Percentiles rank a stretch among this genome's conserved stretches.
These are phyloP conservation scores for Candida andamanensis DNA, from an alignment of 805 yeast species.

Conservation along the genomic window DNA sequence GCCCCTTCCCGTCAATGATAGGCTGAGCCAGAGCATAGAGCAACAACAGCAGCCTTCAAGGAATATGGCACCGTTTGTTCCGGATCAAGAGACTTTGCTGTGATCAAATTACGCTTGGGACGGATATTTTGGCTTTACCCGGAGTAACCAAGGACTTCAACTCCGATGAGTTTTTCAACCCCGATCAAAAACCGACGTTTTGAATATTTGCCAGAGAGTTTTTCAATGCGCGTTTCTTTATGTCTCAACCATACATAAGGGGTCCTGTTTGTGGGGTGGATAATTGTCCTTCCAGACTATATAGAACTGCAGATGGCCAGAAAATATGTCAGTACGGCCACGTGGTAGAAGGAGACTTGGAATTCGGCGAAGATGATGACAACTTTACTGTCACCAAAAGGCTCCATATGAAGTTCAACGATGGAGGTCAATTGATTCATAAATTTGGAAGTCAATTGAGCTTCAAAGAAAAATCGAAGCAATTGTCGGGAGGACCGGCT, in stretches of 20 bases:
- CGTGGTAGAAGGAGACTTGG: constrained; percentile 74
- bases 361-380: constrained; percentile 75
- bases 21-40: too few relatives aligned
- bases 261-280: constrained; percentile 89
- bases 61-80: too few relatives aligned
- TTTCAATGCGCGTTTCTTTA: too few relatives aligned
- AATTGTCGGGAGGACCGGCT: constrained; percentile 7
- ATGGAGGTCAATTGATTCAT: constrained; percentile 8
- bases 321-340: constrained; percentile 89
- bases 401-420: constrained; percentile 32
- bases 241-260: constrained; percentile 42
- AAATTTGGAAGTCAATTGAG: constrained; percentile 7
- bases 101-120: too few relatives aligned
- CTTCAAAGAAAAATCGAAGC: constrained; percentile 1
- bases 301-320: constrained; percentile 70
- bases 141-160: too few relatives aligned
- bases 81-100: too few relatives aligned
- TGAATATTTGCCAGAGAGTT: too few relatives aligned
- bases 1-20: too few relatives aligned
- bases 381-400: constrained; percentile 54
- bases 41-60: too few relatives aligned
- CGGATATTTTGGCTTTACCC: too few relatives aligned
- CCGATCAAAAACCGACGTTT: too few relatives aligned
- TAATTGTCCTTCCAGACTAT: constrained; percentile 78
- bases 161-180: too few relatives aligned